Base-by-base conservation (phyloP, 345 rosid genomes). In the Noccaea caerulescens region DNA sequence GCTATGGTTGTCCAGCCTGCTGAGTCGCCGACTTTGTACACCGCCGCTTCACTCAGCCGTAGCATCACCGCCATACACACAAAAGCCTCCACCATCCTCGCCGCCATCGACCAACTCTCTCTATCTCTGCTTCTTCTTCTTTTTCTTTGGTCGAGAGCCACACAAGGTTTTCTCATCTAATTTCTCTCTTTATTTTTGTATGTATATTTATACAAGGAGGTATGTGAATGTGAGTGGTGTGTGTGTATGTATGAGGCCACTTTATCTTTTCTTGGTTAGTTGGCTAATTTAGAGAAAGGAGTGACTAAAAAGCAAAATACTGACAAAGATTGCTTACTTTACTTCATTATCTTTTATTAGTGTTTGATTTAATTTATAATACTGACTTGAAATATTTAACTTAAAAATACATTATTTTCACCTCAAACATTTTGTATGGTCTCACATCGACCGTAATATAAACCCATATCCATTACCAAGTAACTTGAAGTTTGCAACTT, bases 1-100 rank as follows among this genome's bases (percentile, higher is more conserved):
- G 94, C 98, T 58, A 86, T 86, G 79, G 91, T 84, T 59, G 97
- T 93, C 98, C 97, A 93, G 38, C 98, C 98, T 38, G 87, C 91
- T 27, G 92, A 66, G 75, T 86, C 94, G 8, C 98, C 96, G 14
- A 93, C 97, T 82, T 86, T 93, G 83, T 91, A 79, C 46, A 83
- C 80, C 0, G 83, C 85, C 42, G 85, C 92, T 56, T 77, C 44
- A 61, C 80, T 76, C 63, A 69, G 72, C 67, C 69, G 66, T 63
- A 67, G 14, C 58, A 55, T 66, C 66, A 64, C 43, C 69, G 55
- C 18, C 12, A 54, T 8, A 66, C 72, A 65, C 18, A 14, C 72
- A 54, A 67, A 63, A 39, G 67, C 66, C 2, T 7, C 54, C 50
- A 63, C 38, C 27, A 57, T 14, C 63, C n/a, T 53, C 62, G 47